Percentiles rank a stretch among this genome's conserved stretches.
phyloP scores from a whole-genome alignment of 2,329 filamentous ascomycete species.

The Ophiocordyceps camponoti-floridani region DNA sequence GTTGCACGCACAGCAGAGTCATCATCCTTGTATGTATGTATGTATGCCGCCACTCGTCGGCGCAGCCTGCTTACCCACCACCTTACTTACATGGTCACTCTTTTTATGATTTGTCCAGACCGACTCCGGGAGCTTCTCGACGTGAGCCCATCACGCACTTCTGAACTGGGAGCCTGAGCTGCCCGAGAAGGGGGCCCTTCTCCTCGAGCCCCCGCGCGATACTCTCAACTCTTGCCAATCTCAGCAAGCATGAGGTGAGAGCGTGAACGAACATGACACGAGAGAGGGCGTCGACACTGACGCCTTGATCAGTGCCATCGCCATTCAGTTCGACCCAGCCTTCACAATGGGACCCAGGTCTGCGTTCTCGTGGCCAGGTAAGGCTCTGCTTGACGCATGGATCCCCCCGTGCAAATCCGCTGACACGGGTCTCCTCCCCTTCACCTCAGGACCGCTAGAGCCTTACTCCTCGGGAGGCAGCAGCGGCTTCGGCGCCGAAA shows the following conservation, averaged over 20 bases:
- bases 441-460: constrained; percentile 15
- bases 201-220: neutral
- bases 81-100: neutral
- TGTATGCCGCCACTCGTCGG: constrained; percentile 1
- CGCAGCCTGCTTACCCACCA: constrained; percentile 2
- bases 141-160: neutral
- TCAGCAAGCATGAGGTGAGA: constrained; percentile 19
- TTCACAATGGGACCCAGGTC: constrained; percentile 33
- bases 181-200: neutral
- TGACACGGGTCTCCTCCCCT: neutral
- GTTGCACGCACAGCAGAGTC: constrained; percentile 1
- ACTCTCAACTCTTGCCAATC: neutral
- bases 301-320: constrained; percentile 21
- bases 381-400: neutral
- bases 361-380: constrained; percentile 32
- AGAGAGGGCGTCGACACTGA: neutral
- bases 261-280: neutral
- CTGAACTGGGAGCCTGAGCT: neutral
- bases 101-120: neutral
- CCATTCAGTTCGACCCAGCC: constrained; percentile 30
- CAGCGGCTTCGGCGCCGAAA: constrained; percentile 24
- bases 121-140: neutral
- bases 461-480: constrained; percentile 10
- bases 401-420: too few species aligned
- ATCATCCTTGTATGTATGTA: neutral